Evolutionary conservation across 2,329 filamentous ascomycete genomes (phyloP).

Genomic region (Talaromyces sp.): DNA sequence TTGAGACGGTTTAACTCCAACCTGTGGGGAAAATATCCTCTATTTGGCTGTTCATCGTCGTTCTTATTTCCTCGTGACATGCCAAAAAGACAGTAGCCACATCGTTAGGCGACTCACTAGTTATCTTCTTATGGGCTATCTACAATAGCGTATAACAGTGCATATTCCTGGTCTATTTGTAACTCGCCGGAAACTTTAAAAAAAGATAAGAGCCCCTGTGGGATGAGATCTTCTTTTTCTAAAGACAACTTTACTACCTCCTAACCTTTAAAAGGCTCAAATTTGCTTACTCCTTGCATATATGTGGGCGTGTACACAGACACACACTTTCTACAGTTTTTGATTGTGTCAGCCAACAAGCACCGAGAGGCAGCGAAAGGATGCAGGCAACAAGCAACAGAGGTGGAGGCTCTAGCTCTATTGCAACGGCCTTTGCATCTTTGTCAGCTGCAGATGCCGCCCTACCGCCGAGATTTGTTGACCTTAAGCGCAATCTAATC

Average conservation of each 20-base stretch:
- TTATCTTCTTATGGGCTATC: neutral
- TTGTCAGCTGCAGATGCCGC: neutral
- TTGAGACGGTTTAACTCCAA: neutral
- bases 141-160: neutral
- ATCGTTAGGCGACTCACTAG: neutral
- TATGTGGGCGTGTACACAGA: neutral
- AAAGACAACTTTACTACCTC: no score
- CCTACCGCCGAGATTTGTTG: neutral
- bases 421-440: slow-evolving; percentile 6
- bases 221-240: no score
- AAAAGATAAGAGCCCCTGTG: no score
- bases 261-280: no score
- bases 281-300: neutral
- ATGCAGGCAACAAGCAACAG: slow-evolving; percentile 6
- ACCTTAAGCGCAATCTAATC: neutral
- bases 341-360: neutral
- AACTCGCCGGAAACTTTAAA: neutral
- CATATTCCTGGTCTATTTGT: neutral
- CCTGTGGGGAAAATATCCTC: no score
- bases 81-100: neutral
- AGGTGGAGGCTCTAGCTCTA: slow-evolving; percentile 2
- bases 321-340: neutral
- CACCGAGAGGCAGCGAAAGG: neutral
- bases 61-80: neutral
- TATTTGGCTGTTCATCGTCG: no score